Evolutionary conservation across 345 rosid genomes (phyloP).

Genomic region (Linum trigynum): DNA sequence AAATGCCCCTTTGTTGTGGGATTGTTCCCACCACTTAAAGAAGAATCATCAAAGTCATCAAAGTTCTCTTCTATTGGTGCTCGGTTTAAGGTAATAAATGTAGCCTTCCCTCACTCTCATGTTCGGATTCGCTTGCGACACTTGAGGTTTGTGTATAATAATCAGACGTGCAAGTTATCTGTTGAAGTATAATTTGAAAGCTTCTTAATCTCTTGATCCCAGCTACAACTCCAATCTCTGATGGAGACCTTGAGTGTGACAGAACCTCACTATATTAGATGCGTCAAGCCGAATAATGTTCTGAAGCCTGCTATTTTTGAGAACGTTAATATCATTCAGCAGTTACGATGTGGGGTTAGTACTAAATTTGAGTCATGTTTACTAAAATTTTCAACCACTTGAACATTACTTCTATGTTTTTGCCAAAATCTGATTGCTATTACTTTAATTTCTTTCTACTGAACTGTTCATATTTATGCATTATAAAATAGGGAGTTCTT

Average conservation of each 20-base stretch:
- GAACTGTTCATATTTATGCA: not conserved
- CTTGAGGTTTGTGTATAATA: not conserved
- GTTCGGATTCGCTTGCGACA: not conserved
- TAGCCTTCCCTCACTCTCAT: not conserved
- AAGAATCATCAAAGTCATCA: constrained; percentile 10
- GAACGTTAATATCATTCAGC: constrained; percentile 6
- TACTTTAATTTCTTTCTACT: not conserved
- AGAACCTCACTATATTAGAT: constrained; percentile 9
- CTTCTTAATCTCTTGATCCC: not conserved
- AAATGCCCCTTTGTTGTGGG: constrained; percentile 9
- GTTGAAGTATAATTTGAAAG: too few species aligned
- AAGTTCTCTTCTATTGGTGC: constrained; percentile 11
- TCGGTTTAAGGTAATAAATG: constrained; percentile 3
- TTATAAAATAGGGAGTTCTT: constrained; percentile 8
- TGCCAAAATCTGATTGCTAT: not conserved
- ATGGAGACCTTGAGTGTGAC: constrained; percentile 12
- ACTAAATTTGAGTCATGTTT: not conserved
- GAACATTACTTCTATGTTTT: not conserved
- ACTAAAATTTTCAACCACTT: not conserved
- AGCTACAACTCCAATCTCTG: constrained; percentile 11
- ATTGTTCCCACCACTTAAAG: constrained; percentile 2
- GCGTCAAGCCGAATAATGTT: constrained; percentile 10
- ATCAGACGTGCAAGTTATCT: too few species aligned
- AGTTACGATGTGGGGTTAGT: constrained; percentile 9
- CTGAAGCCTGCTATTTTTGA: constrained; percentile 12